Evolutionary conservation across 140 eudicot species (phyloP).

Genomic region (Oenanthe javanica): DNA sequence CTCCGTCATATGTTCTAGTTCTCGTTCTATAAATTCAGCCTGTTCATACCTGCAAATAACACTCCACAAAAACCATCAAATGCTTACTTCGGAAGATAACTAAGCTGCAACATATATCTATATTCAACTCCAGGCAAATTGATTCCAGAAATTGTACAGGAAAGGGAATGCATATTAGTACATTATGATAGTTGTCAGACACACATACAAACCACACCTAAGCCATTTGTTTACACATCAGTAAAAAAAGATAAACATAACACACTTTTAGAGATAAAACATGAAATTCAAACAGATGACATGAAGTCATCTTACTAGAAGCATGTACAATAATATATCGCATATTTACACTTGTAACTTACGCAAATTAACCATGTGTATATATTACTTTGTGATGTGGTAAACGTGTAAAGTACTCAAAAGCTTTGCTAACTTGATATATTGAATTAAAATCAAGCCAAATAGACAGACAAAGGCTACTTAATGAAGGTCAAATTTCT

Average conservation of each 20-base stretch:
- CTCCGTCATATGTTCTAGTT: constrained; percentile 80
- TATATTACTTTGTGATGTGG: neutral
- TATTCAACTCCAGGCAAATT: neutral
- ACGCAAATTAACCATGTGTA: no score
- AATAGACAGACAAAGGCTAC: neutral
- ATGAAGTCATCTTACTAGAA: neutral
- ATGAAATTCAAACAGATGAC: neutral
- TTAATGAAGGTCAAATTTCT: neutral
- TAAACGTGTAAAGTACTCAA: neutral
- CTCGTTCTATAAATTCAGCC: constrained; percentile 84
- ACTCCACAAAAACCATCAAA: neutral
- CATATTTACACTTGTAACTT: neutral
- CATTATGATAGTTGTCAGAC: neutral
- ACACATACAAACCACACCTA: neutral
- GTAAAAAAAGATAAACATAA: neutral
- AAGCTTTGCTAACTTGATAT: neutral
- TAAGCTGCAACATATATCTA: neutral
- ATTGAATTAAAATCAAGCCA: neutral
- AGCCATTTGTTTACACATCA: neutral
- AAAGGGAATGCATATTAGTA: neutral
- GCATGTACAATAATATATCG: neutral
- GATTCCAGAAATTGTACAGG: neutral
- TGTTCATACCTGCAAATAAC: constrained; percentile 75
- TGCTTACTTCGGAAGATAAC: neutral
- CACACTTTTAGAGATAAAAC: neutral